Evolutionary conservation across 1,139 yeast genomes (phyloP), one percentile per base, ranked within the genome.

Genomic region (Pichia sp.): DNA sequence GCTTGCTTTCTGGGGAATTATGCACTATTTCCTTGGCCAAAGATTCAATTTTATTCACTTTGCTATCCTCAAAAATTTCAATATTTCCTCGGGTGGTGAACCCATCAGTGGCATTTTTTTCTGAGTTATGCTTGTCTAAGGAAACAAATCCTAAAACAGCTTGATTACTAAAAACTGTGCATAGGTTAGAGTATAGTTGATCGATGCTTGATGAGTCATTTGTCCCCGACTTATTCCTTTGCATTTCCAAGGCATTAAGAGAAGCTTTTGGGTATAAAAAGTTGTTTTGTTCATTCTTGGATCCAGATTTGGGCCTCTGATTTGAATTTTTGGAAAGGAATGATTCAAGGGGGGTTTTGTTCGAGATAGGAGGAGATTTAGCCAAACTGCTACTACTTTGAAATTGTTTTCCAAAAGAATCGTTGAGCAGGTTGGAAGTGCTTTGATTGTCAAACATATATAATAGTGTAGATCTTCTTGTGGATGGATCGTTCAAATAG

Each of bases 391-490:
- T 51, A 26, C 51, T 54, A 18, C 53, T 47, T 4, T 51, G 18
- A 44, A 49, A 4, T 40, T 36, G 18, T 48, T 40, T 10, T 60
- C 57, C 3, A 50, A 47, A n/a, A 13, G 59, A 58, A 37, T 62
- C 64, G 46, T 58, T 55, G 5, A 64, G 36, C 7, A 58, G 55
- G 57, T 53, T 66, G 42, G 58, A 59, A 46, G 61, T 58, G 66
- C 63, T 73, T 68, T 51, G 61, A 66, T 55, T 66, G 55, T 79
- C 83, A 58, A 78, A 75, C 55, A 80, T 67, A 5, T 81, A 76
- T 48, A 80, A 69, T 74, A 80, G 77, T 4, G 81, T 82, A 39
- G 81, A 77, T 51, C 84, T 70, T 61, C 84, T 70, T 58, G 71
- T 74, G 10, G 80, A 72, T 2, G 84, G 80, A 58, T 79, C 78